phyloP scores from a whole-genome alignment of 2,329 filamentous ascomycete species.

The Hortaea werneckii region DNA sequence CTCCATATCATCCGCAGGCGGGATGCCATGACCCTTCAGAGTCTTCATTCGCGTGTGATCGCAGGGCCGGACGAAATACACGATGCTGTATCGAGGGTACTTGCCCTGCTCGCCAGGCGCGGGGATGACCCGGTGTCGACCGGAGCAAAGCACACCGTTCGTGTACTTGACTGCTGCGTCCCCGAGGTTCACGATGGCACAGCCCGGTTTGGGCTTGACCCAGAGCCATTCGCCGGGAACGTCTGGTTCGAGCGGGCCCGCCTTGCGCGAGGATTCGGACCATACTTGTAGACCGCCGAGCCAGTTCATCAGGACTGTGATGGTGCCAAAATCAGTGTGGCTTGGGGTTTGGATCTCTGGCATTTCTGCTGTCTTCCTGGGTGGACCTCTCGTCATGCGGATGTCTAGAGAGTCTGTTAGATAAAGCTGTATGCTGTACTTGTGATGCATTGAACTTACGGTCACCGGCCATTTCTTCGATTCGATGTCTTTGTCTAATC shows the following conservation, averaged over 20 bases:
- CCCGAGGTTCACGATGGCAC: slow-evolving; percentile 40
- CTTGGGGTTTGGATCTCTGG: slow-evolving; percentile 26
- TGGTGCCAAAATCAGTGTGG: slow-evolving; percentile 46
- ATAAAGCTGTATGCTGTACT: no score
- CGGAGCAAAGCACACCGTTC: slow-evolving; percentile 31
- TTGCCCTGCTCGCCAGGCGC: slow-evolving; percentile 40
- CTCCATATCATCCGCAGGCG: slow-evolving; percentile 21
- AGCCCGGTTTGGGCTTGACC: slow-evolving; percentile 40
- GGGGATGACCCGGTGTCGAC: slow-evolving; percentile 41
- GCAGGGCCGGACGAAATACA: slow-evolving; percentile 46
- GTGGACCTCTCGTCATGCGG: slow-evolving; percentile 42
- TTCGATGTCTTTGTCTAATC: slow-evolving; percentile 35
- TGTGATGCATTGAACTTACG: no score
- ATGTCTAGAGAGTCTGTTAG: no score
- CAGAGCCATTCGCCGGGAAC: slow-evolving; percentile 38
- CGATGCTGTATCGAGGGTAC: slow-evolving; percentile 41
- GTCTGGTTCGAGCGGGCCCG: slow-evolving; percentile 15
- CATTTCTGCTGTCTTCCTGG: slow-evolving; percentile 28
- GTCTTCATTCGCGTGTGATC: slow-evolving; percentile 37
- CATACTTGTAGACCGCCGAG: slow-evolving; percentile 46
- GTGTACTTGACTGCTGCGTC: slow-evolving; percentile 40
- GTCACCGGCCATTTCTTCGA: slow-evolving; percentile 36
- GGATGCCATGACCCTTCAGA: slow-evolving; percentile 23
- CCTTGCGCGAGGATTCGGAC: slow-evolving; percentile 23
- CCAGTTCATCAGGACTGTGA: slow-evolving; percentile 48